Evolutionary conservation across 73 alveolate species (phyloP), one percentile per base, ranked within the genome.

Genomic region (Paramecium sonneborni): DNA sequence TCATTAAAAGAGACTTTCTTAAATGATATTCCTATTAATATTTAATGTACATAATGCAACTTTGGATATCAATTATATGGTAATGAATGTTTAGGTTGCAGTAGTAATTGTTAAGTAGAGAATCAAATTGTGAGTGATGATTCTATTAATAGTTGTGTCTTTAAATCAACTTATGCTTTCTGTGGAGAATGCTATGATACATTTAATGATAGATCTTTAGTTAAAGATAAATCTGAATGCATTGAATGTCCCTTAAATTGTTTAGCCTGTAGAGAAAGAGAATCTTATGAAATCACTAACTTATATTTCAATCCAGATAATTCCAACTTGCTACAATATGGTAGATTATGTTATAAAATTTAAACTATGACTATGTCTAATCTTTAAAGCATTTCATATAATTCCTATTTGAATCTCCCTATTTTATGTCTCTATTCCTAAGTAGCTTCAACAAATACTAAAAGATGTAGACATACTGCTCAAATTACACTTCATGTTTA

Each of bases 11-110:
- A 69, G 12, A 37, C 52, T n/a, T 30, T 69, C 24, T 6, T 32
- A 30, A 69, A 30, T 72, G 57, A 38, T 8, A 35, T 69, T 30
- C 44, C 56, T 23, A 69, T 69, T 0, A 23, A 28, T 12, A 8
- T 69, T 69, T 56, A 39, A 76, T 76, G 88, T 41, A 38, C 88
- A 20, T 39, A 8, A 1, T 76, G 88, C 35, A 15, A 41, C 14
- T 20, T 32, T 24, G 88, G 88, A 9, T 76, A 37, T 41, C 10
- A 35, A 24, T 38, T 38, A 76, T 39, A 76, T 37, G 69, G 46
- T 5, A 76, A 76, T 44, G 70, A 79, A 46, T 79, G 90, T 39
- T 26, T 10, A 76, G 88, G 72, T 15, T 76, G 88, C 26, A 24
- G 43, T 7, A 30, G 28, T 5, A 28, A 76, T 76, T 76, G 88